Conservation (phyloP, 2,329 filamentous ascomycete genomes). For the Diaporthe amygdali region DNA sequence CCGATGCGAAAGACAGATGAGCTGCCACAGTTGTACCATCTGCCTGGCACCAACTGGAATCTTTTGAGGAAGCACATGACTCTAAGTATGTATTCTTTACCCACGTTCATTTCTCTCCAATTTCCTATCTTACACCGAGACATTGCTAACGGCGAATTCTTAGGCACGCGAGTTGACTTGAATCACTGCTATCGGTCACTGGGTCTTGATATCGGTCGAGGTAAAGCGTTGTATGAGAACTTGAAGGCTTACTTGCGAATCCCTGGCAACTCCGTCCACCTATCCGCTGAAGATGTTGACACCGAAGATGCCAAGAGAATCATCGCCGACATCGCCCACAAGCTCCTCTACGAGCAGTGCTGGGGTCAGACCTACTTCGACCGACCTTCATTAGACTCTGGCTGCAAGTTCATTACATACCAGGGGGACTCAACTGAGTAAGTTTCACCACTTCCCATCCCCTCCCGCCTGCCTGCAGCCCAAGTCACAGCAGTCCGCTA, state of each 20-base stretch:
- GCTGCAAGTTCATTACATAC: neutral
- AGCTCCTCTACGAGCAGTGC: neutral
- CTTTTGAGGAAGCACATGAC: neutral
- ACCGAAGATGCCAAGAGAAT: neutral
- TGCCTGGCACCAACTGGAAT: neutral
- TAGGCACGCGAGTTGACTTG: neutral
- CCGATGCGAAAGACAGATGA: neutral
- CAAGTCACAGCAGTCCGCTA: neutral
- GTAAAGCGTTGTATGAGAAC: neutral
- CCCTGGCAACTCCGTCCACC: slow-evolving; percentile 20
- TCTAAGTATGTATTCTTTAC: slow-evolving; percentile 3
- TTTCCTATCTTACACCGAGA: neutral
- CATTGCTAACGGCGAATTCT: neutral
- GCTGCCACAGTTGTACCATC: slow-evolving; percentile 14
- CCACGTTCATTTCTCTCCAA: neutral
- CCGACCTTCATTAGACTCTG: neutral
- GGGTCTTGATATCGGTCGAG: slow-evolving; percentile 16
- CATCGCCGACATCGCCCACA: slow-evolving; percentile 14
- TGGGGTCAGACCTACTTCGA: slow-evolving; percentile 17
- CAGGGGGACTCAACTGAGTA: slow-evolving; percentile 9
- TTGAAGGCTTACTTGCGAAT: slow-evolving; percentile 6
- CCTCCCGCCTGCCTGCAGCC: neutral
- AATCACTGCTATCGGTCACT: slow-evolving; percentile 1
- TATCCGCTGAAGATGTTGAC: neutral
- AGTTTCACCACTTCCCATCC: neutral